Evolutionary conservation across 2,329 filamentous ascomycete genomes (phyloP).

Genomic region (Sphaerulina populicola): DNA sequence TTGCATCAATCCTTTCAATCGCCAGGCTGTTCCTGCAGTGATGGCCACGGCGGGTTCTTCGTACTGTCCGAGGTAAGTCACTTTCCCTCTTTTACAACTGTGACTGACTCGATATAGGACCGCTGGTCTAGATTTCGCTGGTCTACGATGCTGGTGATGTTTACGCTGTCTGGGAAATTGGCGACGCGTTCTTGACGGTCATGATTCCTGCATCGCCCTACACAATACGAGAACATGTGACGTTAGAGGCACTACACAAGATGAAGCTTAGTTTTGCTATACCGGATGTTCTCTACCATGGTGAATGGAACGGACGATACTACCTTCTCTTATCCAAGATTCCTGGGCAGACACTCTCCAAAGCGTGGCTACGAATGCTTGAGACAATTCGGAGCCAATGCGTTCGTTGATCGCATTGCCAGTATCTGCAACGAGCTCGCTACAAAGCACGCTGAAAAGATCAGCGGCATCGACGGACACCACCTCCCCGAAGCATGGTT

Average conservation of each 20-base stretch:
- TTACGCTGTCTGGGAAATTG: not conserved
- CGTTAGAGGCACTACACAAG: not conserved
- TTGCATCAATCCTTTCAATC: not conserved
- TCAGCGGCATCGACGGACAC: not conserved
- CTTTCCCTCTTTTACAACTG: not conserved
- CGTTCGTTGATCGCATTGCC: not conserved
- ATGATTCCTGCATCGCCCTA: not conserved
- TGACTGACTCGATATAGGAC: not conserved
- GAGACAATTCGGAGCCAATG: not conserved
- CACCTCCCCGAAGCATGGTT: not conserved
- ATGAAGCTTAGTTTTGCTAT: not conserved
- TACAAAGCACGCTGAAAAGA: not conserved
- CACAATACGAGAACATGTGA: slow-evolving; percentile 3
- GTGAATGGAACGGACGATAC: slow-evolving; percentile 1
- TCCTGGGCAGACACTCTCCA: not conserved
- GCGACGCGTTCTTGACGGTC: slow-evolving; percentile 1
- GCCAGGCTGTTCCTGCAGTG: not conserved
- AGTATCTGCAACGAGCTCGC: not conserved
- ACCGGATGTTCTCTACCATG: not conserved
- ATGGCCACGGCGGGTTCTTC: not conserved
- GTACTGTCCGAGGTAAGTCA: not conserved
- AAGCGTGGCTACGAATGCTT: not conserved
- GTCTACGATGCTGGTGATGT: slow-evolving; percentile 1
- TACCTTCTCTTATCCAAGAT: not conserved
- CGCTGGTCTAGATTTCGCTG: too few species aligned